Evolutionary conservation across 176 grass and related monocot species (phyloP), one percentile per base, ranked within the genome.

Genomic region (Musa beccarii): DNA sequence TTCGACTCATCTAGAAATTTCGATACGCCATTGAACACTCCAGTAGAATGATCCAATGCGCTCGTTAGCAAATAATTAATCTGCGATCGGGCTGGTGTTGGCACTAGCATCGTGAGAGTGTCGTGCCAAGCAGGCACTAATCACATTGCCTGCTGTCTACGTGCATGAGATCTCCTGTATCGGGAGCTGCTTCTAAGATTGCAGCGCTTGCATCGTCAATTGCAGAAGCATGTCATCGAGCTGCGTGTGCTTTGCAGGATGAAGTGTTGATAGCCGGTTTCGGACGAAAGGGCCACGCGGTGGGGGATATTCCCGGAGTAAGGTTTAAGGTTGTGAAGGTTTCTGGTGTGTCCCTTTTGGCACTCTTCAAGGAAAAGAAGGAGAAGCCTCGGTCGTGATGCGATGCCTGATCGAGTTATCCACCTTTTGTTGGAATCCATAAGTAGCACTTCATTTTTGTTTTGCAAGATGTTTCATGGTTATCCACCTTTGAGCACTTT

Each of bases 281-380:
- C 25, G 71, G 71, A 43, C 34, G 34, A 43, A 43, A 43, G 34
- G 34, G 34, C 34, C 34, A 43, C 20, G 68, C 43, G 0, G 71
- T 73, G 14, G 71, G 70, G 53, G 70, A 73, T 73, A 73, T 73
- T 73, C 70, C 70, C 54, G 70, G 70, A 54, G 70, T 73, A 53
- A 24, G 70, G 51, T 73, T 73, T 51, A 73, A 73, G 71, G 71
- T 73, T 54, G 71, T 73, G 51, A 73, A 73, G 71, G 71, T 73
- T 73, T 73, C 71, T 53, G 71, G 71, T 55, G 71, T 73, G 52
- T 73, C 71, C 2, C 51, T 73, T 3, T 21, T 73, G 52, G 71
- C 71, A 24, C 51, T 43, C 34, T 43, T 43, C 34, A 43, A 43
- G 34, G 34, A 43, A 43, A 43, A 43, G 34, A 43, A 43, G 52